These are phyloP conservation scores for Lepraria neglecta DNA, from an alignment of 495 filamentous ascomycete genomes.

Conservation along the genomic window DNA sequence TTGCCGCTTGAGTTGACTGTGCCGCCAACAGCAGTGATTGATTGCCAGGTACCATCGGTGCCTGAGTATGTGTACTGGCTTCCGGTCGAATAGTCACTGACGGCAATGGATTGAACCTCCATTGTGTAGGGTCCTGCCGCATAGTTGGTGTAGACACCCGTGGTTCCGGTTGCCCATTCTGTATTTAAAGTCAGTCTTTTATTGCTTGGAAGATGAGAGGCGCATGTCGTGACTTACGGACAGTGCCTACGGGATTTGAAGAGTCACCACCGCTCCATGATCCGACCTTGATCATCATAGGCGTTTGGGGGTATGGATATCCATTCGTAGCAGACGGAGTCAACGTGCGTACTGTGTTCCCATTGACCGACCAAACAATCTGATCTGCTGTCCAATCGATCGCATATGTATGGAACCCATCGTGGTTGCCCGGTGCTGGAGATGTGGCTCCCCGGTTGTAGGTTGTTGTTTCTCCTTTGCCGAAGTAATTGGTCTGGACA, in stretches of 20 bases:
- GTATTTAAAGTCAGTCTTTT: constrained; percentile 3
- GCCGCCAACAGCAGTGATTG: constrained; percentile 71
- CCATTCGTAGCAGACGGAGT: constrained; percentile 56
- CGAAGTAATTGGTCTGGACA: constrained; percentile 80
- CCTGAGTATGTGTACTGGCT: constrained; percentile 73
- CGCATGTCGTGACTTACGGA: constrained; percentile 43
- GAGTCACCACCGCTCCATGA: constrained; percentile 84
- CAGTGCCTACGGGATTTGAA: constrained; percentile 55
- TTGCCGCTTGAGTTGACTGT: constrained; percentile 50
- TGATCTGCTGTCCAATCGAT: constrained; percentile 68
- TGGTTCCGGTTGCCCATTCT: constrained; percentile 83
- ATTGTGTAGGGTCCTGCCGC: constrained; percentile 75
- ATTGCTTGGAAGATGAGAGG: not conserved
- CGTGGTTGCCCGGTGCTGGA: constrained; percentile 44
- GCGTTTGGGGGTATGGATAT: constrained; percentile 74
- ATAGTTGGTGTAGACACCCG: constrained; percentile 45
- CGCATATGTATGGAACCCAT: constrained; percentile 74
- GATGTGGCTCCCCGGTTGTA: constrained; percentile 59
- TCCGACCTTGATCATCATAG: constrained; percentile 76
- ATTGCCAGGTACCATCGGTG: constrained; percentile 66
- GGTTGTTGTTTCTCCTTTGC: constrained; percentile 65
- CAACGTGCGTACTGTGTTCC: constrained; percentile 58
- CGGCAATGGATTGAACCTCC: constrained; percentile 66
- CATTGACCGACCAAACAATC: constrained; percentile 71
- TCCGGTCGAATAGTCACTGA: constrained; percentile 88